Evolutionary conservation across 805 yeast genomes (phyloP).

Genomic region (Starmera pachycereana): DNA sequence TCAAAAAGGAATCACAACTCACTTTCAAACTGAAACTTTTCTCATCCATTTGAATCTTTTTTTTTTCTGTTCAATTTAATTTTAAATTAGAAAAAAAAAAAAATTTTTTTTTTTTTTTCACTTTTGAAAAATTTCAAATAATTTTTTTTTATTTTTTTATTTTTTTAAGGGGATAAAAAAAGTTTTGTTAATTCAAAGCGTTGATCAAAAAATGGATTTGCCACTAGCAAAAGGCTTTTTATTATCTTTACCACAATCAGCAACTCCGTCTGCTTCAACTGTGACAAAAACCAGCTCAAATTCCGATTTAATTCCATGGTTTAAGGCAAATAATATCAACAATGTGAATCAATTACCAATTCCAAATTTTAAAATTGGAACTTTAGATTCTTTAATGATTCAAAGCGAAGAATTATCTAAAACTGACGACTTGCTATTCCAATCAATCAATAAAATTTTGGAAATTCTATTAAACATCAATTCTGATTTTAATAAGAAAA

Average conservation of each 20-base stretch:
- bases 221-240: conserved; percentile 36
- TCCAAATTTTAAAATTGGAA: conserved; percentile 89
- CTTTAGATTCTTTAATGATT: conserved; percentile 82
- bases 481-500: conserved; percentile 29
- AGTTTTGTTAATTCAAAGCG: too few species aligned
- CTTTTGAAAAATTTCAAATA: too few species aligned
- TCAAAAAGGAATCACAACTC: too few species aligned
- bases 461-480: conserved; percentile 55
- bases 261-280: conserved; percentile 42
- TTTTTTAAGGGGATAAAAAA: too few species aligned
- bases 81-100: too few species aligned
- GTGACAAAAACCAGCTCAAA: conserved; percentile 16
- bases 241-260: conserved; percentile 43
- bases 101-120: too few species aligned
- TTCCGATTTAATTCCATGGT: too few species aligned
- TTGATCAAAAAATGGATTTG: conserved; percentile 7
- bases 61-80: too few species aligned
- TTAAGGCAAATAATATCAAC: too few species aligned
- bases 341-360: conserved; percentile 18
- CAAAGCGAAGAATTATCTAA: conserved; percentile 85
- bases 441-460: conserved; percentile 60
- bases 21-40: conserved; percentile 56
- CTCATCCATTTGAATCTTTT: neutral
- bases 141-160: too few species aligned
- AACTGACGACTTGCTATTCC: conserved; percentile 64